Percentiles rank a stretch among this genome's conserved stretches.
Evolutionary conservation across 78 protist species (phyloP).

Genomic region (slime mould (Dictyostelium discoideum)): DNA sequence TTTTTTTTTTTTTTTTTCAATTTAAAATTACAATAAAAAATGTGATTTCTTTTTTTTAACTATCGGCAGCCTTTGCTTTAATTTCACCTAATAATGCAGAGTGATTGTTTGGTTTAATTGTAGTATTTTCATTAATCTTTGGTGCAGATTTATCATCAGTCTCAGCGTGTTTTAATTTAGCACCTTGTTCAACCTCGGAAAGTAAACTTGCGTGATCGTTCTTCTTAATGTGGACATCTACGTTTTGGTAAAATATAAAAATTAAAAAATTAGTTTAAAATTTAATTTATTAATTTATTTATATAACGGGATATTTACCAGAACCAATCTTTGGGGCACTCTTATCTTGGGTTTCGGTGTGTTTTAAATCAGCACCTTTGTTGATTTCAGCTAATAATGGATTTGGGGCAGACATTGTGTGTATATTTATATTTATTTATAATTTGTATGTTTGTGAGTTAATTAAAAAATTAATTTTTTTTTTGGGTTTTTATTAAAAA

Average conservation of each 20-base stretch:
- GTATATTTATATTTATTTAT: too few species aligned
- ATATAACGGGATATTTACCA: too few species aligned
- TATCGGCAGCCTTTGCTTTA: neutral
- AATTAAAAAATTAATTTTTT: too few species aligned
- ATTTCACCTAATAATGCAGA: neutral
- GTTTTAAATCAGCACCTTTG: neutral
- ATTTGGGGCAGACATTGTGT: too few species aligned
- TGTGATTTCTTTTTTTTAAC: too few species aligned
- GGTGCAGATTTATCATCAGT: slow-evolving; percentile 24
- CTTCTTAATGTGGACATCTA: slow-evolving; percentile 8
- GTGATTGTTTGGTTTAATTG: neutral
- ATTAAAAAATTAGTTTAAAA: too few species aligned
- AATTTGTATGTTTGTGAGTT: too few species aligned
- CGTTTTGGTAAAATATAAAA: too few species aligned
- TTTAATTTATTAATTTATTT: too few species aligned
- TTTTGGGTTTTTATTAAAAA: too few species aligned
- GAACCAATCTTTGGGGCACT: neutral
- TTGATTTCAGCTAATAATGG: neutral
- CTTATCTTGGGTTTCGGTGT: neutral
- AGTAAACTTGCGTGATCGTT: neutral
- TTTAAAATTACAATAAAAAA: too few species aligned
- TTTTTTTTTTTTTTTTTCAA: too few species aligned
- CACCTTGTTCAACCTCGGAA: slow-evolving; percentile 20
- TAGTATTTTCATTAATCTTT: neutral
- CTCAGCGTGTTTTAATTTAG: neutral